phyloP scores from a whole-genome alignment of 805 yeast genomes.

The Kodamaea kaohsiungensis region DNA sequence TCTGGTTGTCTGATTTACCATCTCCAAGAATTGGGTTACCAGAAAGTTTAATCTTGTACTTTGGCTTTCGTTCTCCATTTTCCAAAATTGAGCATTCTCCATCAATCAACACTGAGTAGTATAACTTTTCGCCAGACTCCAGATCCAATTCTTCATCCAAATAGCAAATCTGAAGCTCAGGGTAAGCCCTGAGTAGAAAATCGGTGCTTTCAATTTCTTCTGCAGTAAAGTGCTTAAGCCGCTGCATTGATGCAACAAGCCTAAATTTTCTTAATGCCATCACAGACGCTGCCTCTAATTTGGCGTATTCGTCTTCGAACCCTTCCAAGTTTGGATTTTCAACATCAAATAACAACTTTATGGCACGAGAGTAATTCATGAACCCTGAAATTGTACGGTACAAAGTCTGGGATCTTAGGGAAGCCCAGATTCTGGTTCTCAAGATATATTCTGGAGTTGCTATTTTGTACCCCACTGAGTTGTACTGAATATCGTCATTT shows the following conservation, averaged over 20 bases:
- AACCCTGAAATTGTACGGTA: conserved; percentile 49
- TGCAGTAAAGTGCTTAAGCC: conserved; percentile 50
- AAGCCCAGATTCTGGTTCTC: conserved; percentile 50
- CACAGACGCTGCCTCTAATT: conserved; percentile 47
- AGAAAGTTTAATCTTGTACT: conserved; percentile 63
- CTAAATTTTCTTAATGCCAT: conserved; percentile 65
- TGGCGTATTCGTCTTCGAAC: conserved; percentile 34
- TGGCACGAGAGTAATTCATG: conserved; percentile 50
- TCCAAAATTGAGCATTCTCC: conserved; percentile 63
- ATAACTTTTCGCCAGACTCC: conserved; percentile 46
- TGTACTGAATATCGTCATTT: conserved; percentile 45
- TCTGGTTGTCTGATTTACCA: conserved; percentile 84
- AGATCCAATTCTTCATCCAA: conserved; percentile 52
- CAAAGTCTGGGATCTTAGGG: conserved; percentile 47
- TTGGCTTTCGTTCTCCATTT: conserved; percentile 47
- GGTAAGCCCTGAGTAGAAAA: conserved; percentile 61
- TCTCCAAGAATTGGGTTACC: conserved; percentile 86
- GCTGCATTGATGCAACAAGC: conserved; percentile 66
- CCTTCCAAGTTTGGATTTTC: conserved; percentile 40
- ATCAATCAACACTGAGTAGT: conserved; percentile 69
- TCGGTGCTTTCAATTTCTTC: conserved; percentile 63
- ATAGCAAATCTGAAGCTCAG: conserved; percentile 65
- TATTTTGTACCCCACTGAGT: conserved; percentile 48
- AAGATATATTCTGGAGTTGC: conserved; percentile 50
- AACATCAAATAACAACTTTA: conserved; percentile 46